Evolutionary conservation across 192 early-diverging fungal species (phyloP).

Genomic region (Coemansia sp.): DNA sequence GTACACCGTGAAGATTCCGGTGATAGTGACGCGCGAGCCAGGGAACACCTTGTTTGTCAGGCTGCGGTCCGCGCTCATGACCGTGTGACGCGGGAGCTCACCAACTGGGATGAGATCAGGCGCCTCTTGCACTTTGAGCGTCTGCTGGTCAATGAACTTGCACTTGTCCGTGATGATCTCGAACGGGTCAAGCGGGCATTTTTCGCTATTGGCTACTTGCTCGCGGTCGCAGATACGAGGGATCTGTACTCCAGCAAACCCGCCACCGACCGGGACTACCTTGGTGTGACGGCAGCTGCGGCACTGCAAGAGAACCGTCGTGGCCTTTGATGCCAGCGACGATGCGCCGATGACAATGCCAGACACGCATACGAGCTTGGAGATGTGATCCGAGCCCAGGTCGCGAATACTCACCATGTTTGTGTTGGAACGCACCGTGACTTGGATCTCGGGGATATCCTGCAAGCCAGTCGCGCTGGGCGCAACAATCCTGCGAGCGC

Average conservation of each 20-base stretch:
- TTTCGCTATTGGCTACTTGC: slow-evolving; percentile 30
- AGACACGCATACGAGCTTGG: slow-evolving; percentile 89
- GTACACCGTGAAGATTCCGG: slow-evolving; percentile 94
- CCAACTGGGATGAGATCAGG: slow-evolving; percentile 97
- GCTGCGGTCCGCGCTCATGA: slow-evolving; percentile 82
- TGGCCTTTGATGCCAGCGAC: slow-evolving; percentile 84
- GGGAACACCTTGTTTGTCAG: slow-evolving; percentile 90
- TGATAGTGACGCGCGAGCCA: slow-evolving; percentile 87
- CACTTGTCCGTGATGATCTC: slow-evolving; percentile 94
- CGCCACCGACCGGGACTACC: slow-evolving; percentile 74
- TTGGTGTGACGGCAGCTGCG: slow-evolving; percentile 81
- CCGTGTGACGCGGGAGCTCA: slow-evolving; percentile 93
- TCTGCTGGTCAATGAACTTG: slow-evolving; percentile 94
- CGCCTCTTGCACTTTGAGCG: slow-evolving; percentile 95
- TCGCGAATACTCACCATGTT: slow-evolving; percentile 87
- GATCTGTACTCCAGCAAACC: slow-evolving; percentile 79
- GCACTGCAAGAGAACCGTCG: slow-evolving; percentile 86
- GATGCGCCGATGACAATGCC: slow-evolving; percentile 96
- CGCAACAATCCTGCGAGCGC: slow-evolving; percentile 71
- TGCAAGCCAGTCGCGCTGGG: slow-evolving; percentile 55
- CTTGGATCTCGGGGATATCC: slow-evolving; percentile 83
- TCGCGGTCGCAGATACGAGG: slow-evolving; percentile 83
- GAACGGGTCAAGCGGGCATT: slow-evolving; percentile 81
- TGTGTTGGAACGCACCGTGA: slow-evolving; percentile 79
- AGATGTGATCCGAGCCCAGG: slow-evolving; percentile 80